A percentile compares a stretch with the other conserved stretches of the same genome.
Evolutionary conservation across 495 filamentous ascomycete species (phyloP).

Genomic region (Aspergillus bertholletiae): DNA sequence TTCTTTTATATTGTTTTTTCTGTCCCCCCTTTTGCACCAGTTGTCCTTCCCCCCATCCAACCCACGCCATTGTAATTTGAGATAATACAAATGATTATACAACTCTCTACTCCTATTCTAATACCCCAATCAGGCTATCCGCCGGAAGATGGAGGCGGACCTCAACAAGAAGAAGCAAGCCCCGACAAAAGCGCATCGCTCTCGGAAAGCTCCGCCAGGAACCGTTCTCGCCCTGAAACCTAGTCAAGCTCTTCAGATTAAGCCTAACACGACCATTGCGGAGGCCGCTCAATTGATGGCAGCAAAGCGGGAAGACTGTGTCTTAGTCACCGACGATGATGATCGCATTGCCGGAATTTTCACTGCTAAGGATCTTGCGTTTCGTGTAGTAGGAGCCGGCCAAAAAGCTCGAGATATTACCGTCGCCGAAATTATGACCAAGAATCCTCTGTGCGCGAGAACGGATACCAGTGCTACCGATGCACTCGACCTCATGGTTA

Average conservation of each 20-base stretch:
- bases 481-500: constrained; percentile 94
- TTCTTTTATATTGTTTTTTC: background rate
- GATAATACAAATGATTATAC: background rate
- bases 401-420: constrained; percentile 85
- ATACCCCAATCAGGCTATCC: constrained; percentile 68
- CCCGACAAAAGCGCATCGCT: constrained; percentile 69
- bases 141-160: constrained; percentile 92
- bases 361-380: constrained; percentile 97
- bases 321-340: constrained; percentile 98
- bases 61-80: background rate
- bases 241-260: constrained; percentile 95
- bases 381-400: constrained; percentile 92
- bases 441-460: constrained; percentile 94
- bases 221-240: constrained; percentile 94
- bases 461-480: constrained; percentile 98
- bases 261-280: constrained; percentile 88
- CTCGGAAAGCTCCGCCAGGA: constrained; percentile 90
- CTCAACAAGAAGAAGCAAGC: constrained; percentile 94
- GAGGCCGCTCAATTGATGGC: constrained; percentile 99
- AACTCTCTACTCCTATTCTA: background rate
- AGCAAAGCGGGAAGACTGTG: constrained; percentile 96
- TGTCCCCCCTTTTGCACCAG: background rate
- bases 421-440: constrained; percentile 99
- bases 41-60: background rate
- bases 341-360: constrained; percentile 98